Percentiles rank a stretch among this genome's conserved stretches.
Evolutionary conservation across 306 rosid species (phyloP).

Genomic region (Cicer bijugum): DNA sequence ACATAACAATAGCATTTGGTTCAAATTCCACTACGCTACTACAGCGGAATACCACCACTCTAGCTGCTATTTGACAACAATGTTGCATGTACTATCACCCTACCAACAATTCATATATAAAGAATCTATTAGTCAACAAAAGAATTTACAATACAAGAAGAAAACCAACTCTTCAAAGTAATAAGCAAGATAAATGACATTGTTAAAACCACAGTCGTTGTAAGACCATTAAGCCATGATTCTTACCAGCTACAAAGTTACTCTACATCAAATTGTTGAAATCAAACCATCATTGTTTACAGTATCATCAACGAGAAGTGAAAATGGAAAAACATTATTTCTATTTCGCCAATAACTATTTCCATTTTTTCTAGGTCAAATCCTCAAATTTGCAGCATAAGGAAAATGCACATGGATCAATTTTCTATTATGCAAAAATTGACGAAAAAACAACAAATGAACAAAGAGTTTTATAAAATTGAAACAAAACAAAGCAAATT

Average conservation of each 20-base stretch:
- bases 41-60: too few species aligned
- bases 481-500: neutral
- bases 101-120: neutral
- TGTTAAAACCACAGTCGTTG: too few species aligned
- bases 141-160: constrained; percentile 8
- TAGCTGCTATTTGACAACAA: too few species aligned
- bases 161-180: constrained; percentile 20
- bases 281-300: constrained; percentile 18
- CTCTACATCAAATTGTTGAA: neutral
- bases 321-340: neutral
- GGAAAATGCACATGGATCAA: neutral
- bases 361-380: neutral
- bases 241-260: neutral
- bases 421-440: neutral
- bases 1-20: neutral
- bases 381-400: constrained; percentile 5
- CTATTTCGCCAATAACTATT: neutral
- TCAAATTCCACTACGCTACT: neutral
- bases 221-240: constrained; percentile 11
- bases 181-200: constrained; percentile 1
- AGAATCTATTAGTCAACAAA: constrained; percentile 1
- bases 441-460: neutral
- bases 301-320: neutral
- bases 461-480: neutral
- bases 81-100: neutral